phyloP scores from a whole-genome alignment of 371 early-diverging fungal genomes.

The Apophysomyces trapeziformis region DNA sequence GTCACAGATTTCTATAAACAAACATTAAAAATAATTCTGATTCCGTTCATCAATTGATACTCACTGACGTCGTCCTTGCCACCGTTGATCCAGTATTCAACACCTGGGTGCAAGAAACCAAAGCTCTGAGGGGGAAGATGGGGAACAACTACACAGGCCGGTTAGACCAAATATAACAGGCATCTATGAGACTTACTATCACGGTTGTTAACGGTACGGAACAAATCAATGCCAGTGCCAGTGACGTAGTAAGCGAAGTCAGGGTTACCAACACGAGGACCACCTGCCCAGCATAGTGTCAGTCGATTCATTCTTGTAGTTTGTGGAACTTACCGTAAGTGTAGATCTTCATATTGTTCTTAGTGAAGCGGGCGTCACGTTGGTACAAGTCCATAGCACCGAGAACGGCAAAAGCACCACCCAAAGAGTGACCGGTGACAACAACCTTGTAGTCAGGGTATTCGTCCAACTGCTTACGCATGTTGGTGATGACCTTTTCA shows the following conservation, averaged over 20 bases:
- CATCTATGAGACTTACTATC: constrained; percentile 23
- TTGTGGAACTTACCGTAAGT: constrained; percentile 15
- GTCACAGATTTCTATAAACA: constrained; percentile 6
- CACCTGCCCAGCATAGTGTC: constrained; percentile 12
- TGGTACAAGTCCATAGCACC: constrained; percentile 28
- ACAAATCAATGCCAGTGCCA: constrained; percentile 17
- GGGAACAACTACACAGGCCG: constrained; percentile 10
- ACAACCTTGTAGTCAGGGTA: constrained; percentile 23
- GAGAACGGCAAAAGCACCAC: constrained; percentile 24
- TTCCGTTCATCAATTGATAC: background rate
- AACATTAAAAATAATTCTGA: background rate
- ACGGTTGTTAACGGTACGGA: constrained; percentile 25
- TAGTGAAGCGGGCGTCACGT: constrained; percentile 15
- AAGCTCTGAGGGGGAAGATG: constrained; percentile 17
- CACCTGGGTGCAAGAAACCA: constrained; percentile 27
- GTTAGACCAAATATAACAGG: background rate
- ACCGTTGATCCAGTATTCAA: constrained; percentile 25
- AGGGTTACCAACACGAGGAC: constrained; percentile 26
- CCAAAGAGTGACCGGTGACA: constrained; percentile 30
- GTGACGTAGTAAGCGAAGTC: constrained; percentile 26
- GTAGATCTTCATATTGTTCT: constrained; percentile 14
- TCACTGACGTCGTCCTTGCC: constrained; percentile 17
- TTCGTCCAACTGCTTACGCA: constrained; percentile 13
- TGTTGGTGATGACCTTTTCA: constrained; percentile 6
- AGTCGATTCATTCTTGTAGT: background rate